Base-by-base conservation (phyloP, 2,329 filamentous ascomycete genomes). In the Fusarium albidum region DNA sequence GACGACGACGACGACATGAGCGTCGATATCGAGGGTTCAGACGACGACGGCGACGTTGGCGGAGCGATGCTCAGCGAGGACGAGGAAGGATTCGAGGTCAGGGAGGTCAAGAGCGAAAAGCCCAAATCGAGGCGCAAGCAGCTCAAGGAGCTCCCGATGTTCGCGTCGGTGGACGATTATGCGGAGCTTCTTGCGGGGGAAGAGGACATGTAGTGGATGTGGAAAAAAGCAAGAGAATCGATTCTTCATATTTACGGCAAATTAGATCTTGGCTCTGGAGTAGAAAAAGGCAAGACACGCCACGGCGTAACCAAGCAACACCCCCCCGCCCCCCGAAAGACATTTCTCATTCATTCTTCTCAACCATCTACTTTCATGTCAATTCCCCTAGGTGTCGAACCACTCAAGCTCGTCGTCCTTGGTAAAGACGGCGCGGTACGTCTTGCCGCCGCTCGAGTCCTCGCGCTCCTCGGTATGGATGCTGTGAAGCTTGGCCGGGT, bases 401-500 rank as follows among this genome's bases (percentile, higher is more conserved):
- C 82, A 84, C 65, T 82, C 82, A 3, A 94, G 93, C 55, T 85
- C 89, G 80, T 97, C 93, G 71, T 96, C 96, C 6, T 93, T 92
- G 26, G 91, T 91, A 66, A 88, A 92, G 66, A 97, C 90, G 37
- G 94, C 94, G 1, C 93, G 96, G 74, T 96, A 97, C 66, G 96
- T 90, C 76, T 94, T 93, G 73, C 93, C 86, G 25, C 93, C 94
- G 44, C 88, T 86, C n/a, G 91, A 79, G 6, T 93, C 92, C 82
- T 96, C 95, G 82, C 95, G 95, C 77, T 97, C 96, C 59, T 97
- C 77, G 3, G 92, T 93, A 84, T 97, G 97, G 28, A 94, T 92
- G 71, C 96, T 92, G 59, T 94, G 85, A 81, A 92, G 81, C 83
- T 96, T 92, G 28, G 93, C 89, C 71, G 58, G 52, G 12, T 91